These are phyloP conservation scores for Nannochloris sp. DNA, from an alignment of 139 green algal species.

Conservation along the genomic window DNA sequence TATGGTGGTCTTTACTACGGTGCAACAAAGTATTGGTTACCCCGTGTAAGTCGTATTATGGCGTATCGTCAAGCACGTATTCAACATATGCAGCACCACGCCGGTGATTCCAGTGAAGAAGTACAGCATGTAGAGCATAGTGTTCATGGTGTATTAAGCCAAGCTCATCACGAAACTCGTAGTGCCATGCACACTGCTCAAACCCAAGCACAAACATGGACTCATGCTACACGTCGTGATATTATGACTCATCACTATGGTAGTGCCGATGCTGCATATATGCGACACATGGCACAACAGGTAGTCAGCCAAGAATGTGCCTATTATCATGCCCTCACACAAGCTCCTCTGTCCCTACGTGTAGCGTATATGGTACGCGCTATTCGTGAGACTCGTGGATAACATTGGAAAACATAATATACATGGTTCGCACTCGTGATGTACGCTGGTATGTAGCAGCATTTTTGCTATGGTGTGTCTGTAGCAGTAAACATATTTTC, in stretches of 20 bases:
- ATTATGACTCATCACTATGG: not conserved
- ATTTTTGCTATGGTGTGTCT: constrained; percentile 40
- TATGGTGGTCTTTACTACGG: constrained; percentile 34
- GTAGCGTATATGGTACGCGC: not conserved
- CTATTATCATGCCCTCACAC: not conserved
- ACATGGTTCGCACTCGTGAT: not conserved
- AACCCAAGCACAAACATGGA: not conserved
- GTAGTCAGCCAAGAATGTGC: not conserved
- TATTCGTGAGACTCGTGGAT: too few species aligned
- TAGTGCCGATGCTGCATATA: not conserved
- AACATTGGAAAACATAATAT: not conserved
- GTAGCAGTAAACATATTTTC: constrained; percentile 41
- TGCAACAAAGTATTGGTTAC: constrained; percentile 33
- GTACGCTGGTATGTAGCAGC: constrained; percentile 15
- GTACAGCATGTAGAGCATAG: not conserved
- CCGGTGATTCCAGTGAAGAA: not conserved
- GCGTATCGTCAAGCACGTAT: constrained; percentile 14
- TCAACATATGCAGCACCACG: not conserved
- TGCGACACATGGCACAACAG: not conserved
- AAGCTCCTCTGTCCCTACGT: not conserved
- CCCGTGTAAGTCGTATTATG: constrained; percentile 39
- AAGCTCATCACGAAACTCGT: not conserved
- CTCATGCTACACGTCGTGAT: not conserved
- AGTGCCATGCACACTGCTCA: not conserved
- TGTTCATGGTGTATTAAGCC: not conserved